phyloP scores from a whole-genome alignment of 371 early-diverging fungal genomes.

The Batrachochytrium dendrobatidis region DNA sequence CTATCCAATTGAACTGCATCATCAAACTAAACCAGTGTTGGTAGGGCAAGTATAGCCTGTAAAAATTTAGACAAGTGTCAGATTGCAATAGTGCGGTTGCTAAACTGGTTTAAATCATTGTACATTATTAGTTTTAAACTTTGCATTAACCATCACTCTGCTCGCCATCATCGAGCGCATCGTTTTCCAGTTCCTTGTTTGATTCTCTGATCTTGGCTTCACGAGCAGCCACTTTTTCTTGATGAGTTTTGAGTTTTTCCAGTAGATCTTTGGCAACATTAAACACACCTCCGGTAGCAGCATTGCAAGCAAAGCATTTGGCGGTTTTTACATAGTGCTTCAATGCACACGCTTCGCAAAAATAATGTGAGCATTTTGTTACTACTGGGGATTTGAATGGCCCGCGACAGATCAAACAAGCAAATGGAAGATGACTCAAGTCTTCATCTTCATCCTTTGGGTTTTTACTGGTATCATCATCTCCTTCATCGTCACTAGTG shows the following conservation, averaged over 20 bases:
- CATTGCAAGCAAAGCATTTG: conserved; percentile 88
- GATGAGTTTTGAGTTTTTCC: conserved; percentile 52
- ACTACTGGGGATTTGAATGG: conserved; percentile 83
- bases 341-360: conserved; percentile 91
- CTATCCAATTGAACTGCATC: no score
- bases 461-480: conserved; percentile 37
- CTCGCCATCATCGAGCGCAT: no score
- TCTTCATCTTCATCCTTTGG: conserved; percentile 50
- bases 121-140: no score
- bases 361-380: conserved; percentile 90
- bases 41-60: no score
- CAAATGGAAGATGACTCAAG: conserved; percentile 77
- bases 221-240: conserved; percentile 23
- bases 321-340: conserved; percentile 66
- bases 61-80: no score
- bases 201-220: conserved; percentile 19
- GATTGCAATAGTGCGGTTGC: no score
- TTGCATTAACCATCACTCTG: no score
- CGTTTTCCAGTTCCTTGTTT: conserved; percentile 22
- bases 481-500: conserved; percentile 43
- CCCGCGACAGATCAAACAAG: conserved; percentile 84
- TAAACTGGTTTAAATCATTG: no score
- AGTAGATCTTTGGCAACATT: conserved; percentile 72
- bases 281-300: conserved; percentile 80
- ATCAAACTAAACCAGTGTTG: no score